A percentile compares a stretch with the other conserved stretches of the same genome.
Conservation (phyloP, 2,329 filamentous ascomycete genomes). For the Beauveria medogensis region DNA sequence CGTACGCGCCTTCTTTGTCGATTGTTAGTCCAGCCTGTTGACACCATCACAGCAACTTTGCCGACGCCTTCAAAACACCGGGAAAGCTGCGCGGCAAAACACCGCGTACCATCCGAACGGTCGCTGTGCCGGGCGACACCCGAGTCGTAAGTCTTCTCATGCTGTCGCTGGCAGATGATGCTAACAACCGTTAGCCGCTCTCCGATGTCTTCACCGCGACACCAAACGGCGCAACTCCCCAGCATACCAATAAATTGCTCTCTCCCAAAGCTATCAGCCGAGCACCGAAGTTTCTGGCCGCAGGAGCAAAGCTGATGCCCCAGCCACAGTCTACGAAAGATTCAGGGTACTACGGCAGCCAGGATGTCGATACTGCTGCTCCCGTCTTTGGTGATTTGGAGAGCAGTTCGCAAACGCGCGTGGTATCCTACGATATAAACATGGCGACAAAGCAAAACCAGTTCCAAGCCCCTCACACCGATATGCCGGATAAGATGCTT, state of each 20-base stretch:
- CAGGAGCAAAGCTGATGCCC: constrained; percentile 21
- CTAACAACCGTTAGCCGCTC: constrained; percentile 40
- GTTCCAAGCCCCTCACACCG: constrained; percentile 20
- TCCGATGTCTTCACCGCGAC: constrained; percentile 51
- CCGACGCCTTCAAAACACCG: constrained; percentile 93
- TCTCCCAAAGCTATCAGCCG: constrained; percentile 25
- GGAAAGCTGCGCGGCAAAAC: constrained; percentile 78
- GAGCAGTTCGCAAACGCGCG: constrained; percentile 5
- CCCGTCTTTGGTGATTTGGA: constrained; percentile 15
- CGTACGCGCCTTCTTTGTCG: constrained; percentile 44
- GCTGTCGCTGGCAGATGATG: constrained; percentile 13
- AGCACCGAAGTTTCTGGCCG: constrained; percentile 23
- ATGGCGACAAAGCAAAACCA: constrained; percentile 17
- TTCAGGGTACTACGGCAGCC: constrained; percentile 66
- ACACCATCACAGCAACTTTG: constrained; percentile 59
- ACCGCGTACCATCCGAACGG: constrained; percentile 61
- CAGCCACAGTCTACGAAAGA: constrained; percentile 34
- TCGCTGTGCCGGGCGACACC: constrained; percentile 41
- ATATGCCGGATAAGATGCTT: constrained; percentile 31
- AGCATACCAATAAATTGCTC: constrained; percentile 20
- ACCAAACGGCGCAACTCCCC: constrained; percentile 43
- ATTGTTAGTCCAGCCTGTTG: constrained; percentile 18
- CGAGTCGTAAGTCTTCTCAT: constrained; percentile 49
- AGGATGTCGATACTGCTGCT: constrained; percentile 29
- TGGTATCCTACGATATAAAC: constrained; percentile 6